Conservation (phyloP, 768 basidiomycete species). For the Leccinum aurantiacum region DNA sequence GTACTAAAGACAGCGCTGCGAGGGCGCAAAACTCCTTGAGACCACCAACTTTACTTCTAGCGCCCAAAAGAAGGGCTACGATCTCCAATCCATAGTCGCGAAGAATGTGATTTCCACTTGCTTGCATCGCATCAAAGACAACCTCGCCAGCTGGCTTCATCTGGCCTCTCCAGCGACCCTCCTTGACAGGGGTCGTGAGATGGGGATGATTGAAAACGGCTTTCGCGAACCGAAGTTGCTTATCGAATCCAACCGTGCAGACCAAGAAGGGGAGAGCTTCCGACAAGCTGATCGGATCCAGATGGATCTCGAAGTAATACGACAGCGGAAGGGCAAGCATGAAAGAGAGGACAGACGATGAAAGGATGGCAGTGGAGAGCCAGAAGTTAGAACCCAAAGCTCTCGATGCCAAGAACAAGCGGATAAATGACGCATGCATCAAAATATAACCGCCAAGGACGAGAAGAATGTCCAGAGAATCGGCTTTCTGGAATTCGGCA, state of each 20-base stretch:
- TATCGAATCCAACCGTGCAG: slow-evolving; percentile 97
- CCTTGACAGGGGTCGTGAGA: slow-evolving; percentile 40
- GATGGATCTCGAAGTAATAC: slow-evolving; percentile 75
- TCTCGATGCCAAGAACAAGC: slow-evolving; percentile 85
- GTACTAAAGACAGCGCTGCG: slow-evolving; percentile 80
- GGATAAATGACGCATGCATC: slow-evolving; percentile 95
- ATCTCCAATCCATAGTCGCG: slow-evolving; percentile 94
- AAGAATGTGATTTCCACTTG: slow-evolving; percentile 80
- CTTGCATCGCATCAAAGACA: slow-evolving; percentile 78
- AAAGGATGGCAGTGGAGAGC: slow-evolving; percentile 70
- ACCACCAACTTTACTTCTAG: slow-evolving; percentile 82
- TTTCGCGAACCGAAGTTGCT: slow-evolving; percentile 87
- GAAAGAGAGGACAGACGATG: slow-evolving; percentile 79
- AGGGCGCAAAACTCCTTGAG: slow-evolving; percentile 93
- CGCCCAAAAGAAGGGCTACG: slow-evolving; percentile 84
- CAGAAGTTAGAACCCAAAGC: slow-evolving; percentile 77
- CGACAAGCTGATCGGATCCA: slow-evolving; percentile 90
- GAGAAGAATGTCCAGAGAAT: slow-evolving; percentile 93
- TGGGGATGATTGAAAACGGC: slow-evolving; percentile 87
- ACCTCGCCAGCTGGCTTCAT: slow-evolving; percentile 81
- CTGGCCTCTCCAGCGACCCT: slow-evolving; percentile 40
- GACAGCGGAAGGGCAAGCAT: slow-evolving; percentile 79
- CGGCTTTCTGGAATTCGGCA: slow-evolving; percentile 65
- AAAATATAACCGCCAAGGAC: slow-evolving; percentile 91
- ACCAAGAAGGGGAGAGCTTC: slow-evolving; percentile 98